Evolutionary conservation across 176 grass and related monocot species (phyloP), one percentile per base, ranked within the genome.

Genomic region (Hordeum marinum): DNA sequence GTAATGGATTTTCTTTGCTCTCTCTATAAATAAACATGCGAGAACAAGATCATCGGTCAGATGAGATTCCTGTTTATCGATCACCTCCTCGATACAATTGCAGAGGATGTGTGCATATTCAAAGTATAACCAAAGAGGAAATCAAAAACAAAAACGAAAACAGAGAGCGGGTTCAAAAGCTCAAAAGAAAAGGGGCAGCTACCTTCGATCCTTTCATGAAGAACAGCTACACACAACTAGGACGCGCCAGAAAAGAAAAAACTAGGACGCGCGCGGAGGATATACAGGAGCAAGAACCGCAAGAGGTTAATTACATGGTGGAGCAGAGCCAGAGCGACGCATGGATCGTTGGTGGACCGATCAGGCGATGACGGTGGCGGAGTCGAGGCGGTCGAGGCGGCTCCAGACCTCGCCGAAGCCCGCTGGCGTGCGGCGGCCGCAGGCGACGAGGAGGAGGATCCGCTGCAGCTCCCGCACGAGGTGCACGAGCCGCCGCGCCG

Each of bases 331-430:
- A 21, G 10, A 24, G 20, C 68, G 39, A 29, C 29, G 29, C 29
- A 29, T 29, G 29, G 29, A 29, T 29, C 29, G 29, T 29, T 29
- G 29, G 29, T 29, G 29, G 29, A 29, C 29, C 29, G 29, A 29
- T 95, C 90, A 95, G 52, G 40, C 80, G 40, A 85, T 85, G 73
- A 83, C 80, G 62, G 89, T 87, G 52, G 87, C 80, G 18, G 91
- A 91, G 83, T 96, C 80, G 76, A 96, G 87, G 40, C 89, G 77
- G 76, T 84, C 86, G 68, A 96, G 71, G 11, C 79, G 89, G 68
- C 76, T 88, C 89, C 82, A 91, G 20, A 93, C 81, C 73, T 76
- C 84, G 0, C 45, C 82, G 35, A 84, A 86, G 35, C 5, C 14
- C 34, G 45, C 14, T 4, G 73, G 35, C 78, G 15, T 11, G 21